These are phyloP conservation scores for Ceratocystis ficicola DNA, from an alignment of 2,329 filamentous ascomycete genomes.

Conservation along the genomic window DNA sequence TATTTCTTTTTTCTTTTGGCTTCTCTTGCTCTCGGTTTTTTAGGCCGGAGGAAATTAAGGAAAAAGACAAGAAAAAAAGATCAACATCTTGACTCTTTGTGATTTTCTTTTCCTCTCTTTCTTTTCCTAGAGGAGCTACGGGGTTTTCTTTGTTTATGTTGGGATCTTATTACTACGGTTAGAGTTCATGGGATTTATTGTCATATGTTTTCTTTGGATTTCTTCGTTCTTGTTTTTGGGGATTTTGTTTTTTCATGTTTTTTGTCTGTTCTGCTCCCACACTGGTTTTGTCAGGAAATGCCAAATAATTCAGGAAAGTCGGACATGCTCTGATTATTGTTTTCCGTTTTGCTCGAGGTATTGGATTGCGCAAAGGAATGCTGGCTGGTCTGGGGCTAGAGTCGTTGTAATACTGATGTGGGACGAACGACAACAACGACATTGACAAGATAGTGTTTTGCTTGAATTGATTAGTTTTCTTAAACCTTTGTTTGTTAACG, in stretches of 20 bases:
- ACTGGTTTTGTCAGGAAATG: background rate
- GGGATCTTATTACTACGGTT: slow-evolving; percentile 11
- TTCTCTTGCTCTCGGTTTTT: background rate
- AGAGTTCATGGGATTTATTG: slow-evolving; percentile 6
- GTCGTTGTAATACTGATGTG: background rate
- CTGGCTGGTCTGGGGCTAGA: background rate
- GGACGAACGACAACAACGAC: background rate
- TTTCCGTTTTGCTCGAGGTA: background rate
- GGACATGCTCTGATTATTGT: background rate
- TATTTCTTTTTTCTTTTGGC: slow-evolving; percentile 3
- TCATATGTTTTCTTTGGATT: slow-evolving; percentile 10
- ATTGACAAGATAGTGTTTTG: slow-evolving; percentile 1
- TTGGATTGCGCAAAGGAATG: background rate
- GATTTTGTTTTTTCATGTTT: background rate
- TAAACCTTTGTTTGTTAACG: background rate
- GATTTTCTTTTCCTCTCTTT: background rate
- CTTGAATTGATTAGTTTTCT: slow-evolving; percentile 3
- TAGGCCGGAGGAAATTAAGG: background rate
- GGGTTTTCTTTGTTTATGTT: background rate
- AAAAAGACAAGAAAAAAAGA: background rate
- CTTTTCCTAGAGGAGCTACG: background rate
- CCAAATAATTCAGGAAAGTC: background rate
- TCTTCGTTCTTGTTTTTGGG: background rate
- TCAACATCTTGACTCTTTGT: background rate
- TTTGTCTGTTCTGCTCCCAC: background rate